A percentile compares a stretch with the other conserved stretches of the same genome.
phyloP scores from a whole-genome alignment of 768 basidiomycete species.

The Rhodosporidiobolus odoratus region DNA sequence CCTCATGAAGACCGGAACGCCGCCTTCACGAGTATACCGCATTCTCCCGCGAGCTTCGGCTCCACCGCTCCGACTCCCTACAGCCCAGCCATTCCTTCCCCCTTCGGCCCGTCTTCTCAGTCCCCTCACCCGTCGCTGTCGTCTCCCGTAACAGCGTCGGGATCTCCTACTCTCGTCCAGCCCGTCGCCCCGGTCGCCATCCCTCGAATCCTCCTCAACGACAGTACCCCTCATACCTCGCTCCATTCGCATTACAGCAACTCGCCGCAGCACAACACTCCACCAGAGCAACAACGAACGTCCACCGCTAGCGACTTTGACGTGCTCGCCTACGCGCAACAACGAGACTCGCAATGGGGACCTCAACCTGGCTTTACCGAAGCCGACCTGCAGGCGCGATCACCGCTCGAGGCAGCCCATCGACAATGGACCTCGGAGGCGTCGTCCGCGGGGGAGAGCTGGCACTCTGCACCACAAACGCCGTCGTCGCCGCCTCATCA shows the following conservation, averaged over 20 bases:
- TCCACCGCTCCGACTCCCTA: background rate
- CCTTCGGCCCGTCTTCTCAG: slow-evolving; percentile 26
- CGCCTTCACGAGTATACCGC: background rate
- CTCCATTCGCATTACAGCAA: background rate
- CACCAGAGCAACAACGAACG: background rate
- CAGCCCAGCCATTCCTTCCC: slow-evolving; percentile 13
- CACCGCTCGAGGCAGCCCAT: slow-evolving; percentile 15
- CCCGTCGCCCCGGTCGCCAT: too few species aligned
- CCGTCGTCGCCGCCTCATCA: too few species aligned
- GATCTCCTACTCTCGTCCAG: too few species aligned
- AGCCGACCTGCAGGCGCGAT: slow-evolving; percentile 1
- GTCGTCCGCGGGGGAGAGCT: too few species aligned
- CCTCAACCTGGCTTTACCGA: slow-evolving; percentile 1
- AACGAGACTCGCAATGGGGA: slow-evolving; percentile 8
- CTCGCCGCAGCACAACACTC: background rate
- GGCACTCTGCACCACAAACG: too few species aligned
- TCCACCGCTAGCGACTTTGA: slow-evolving; percentile 4
- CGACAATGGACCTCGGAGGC: slow-evolving; percentile 7
- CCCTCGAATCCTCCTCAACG: slow-evolving; percentile 21
- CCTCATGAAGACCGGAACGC: background rate
- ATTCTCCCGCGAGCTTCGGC: background rate
- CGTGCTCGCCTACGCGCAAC: slow-evolving; percentile 3
- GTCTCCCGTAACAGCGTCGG: too few species aligned
- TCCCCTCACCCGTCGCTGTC: too few species aligned
- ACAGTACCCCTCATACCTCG: slow-evolving; percentile 7